phyloP scores from a whole-genome alignment of 129 eudicot genomes.

The Lactuca sativa region DNA sequence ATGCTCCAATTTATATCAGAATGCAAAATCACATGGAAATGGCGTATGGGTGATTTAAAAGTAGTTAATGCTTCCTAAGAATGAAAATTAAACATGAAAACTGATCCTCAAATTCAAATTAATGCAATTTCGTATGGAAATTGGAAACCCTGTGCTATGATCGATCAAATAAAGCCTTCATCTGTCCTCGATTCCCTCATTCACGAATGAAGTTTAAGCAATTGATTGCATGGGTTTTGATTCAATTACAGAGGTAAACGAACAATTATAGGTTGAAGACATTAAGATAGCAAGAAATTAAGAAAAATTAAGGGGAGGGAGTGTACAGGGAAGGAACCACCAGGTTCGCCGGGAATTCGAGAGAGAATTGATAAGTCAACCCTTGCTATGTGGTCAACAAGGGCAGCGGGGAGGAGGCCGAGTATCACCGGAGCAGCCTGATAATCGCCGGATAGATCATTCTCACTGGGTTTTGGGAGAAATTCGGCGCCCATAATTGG shows the following conservation, averaged over 20 bases:
- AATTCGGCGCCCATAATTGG: slow-evolving; percentile 44
- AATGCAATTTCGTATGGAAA: not conserved
- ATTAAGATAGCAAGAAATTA: not conserved
- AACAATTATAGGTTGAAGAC: slow-evolving; percentile 5
- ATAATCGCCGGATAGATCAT: slow-evolving; percentile 21
- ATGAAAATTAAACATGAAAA: not conserved
- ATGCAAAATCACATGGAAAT: slow-evolving; percentile 5
- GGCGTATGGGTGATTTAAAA: not conserved
- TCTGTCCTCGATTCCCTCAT: slow-evolving; percentile 4
- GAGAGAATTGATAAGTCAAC: slow-evolving; percentile 82
- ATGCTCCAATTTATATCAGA: slow-evolving; percentile 11
- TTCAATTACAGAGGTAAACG: not conserved
- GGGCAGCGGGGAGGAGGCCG: slow-evolving; percentile 90
- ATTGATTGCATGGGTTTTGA: slow-evolving; percentile 14
- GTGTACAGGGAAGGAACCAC: slow-evolving; percentile 93
- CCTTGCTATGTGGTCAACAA: slow-evolving; percentile 85
- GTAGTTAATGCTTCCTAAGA: not conserved
- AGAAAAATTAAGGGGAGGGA: not conserved
- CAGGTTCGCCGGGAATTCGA: slow-evolving; percentile 80
- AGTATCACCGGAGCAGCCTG: slow-evolving; percentile 50
- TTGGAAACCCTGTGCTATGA: not conserved
- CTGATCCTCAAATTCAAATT: slow-evolving; percentile 6
- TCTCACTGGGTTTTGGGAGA: slow-evolving; percentile 30
- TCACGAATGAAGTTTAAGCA: slow-evolving; percentile 15
- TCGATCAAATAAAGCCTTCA: slow-evolving; percentile 5